These are phyloP conservation scores for Orychophragmus violaceus DNA, from an alignment of 345 rosid species.

Conservation along the genomic window DNA sequence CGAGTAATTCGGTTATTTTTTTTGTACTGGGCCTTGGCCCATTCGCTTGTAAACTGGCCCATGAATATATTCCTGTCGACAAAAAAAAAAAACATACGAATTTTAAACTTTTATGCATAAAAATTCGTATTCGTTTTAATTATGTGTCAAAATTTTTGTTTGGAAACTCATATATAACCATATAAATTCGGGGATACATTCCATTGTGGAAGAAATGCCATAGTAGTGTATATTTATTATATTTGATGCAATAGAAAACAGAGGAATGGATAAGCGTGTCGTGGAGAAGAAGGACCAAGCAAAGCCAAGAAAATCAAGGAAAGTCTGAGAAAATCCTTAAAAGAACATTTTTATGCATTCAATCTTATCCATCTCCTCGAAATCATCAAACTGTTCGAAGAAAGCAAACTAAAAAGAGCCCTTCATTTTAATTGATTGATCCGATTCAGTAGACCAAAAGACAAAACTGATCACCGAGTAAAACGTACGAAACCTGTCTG, in stretches of 20 bases:
- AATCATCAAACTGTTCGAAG: constrained; percentile 2
- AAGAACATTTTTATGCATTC: neutral
- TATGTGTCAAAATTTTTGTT: neutral
- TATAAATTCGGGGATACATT: neutral
- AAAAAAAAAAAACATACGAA: too few species aligned
- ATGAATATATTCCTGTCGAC: too few species aligned
- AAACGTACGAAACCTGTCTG: constrained; percentile 8
- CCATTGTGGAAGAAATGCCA: neutral
- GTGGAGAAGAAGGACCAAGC: constrained; percentile 26
- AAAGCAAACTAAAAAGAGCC: neutral
- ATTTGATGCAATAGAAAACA: neutral
- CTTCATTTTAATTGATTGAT: neutral
- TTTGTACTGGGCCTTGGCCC: too few species aligned
- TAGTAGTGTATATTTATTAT: neutral
- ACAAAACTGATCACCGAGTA: constrained; percentile 15
- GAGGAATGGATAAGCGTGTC: constrained; percentile 27
- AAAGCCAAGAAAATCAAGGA: constrained; percentile 12
- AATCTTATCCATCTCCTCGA: constrained; percentile 27
- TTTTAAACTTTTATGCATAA: neutral
- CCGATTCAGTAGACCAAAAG: constrained; percentile 12
- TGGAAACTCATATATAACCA: neutral
- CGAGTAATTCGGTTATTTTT: too few species aligned
- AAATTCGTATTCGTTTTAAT: neutral
- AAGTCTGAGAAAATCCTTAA: constrained; percentile 1
- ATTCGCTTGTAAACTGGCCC: too few species aligned